Base-by-base conservation (phyloP, 164 flowering plant genomes). In the Nymphaea thermarum region DNA sequence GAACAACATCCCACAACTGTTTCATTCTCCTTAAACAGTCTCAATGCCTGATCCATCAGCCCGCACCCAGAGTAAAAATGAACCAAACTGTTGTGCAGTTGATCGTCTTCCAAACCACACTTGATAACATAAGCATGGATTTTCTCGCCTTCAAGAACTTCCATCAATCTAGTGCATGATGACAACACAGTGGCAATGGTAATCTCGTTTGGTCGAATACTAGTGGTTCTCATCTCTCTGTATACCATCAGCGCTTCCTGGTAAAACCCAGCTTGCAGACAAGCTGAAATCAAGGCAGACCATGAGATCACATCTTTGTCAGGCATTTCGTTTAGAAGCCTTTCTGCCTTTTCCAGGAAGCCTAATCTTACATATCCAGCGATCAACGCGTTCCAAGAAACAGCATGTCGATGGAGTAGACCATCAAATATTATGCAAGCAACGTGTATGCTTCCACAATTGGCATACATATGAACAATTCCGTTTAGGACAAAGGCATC, bases 361-460 rank as follows among this genome's bases (percentile, higher is more conserved):
- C 98, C 96, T 53, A 88, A 87, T 83, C 85, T 79, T 36, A 86
- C 88, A 16, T 89, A 80, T 69, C 93, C 96, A 53, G 80, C 71
- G 12, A 88, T 77, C 85, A 92, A 70, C 4, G 96, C 94, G 73
- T 92, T 92, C 98, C 98, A 90, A 2, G 94, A 79, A 69, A 69
- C 79, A 68, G 87, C 67, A 43, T 77, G 82, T 80, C 78, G 87
- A 8, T 71, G 76, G 2, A 47, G 43, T 67, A 83, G 74, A 1
- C 78, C 71, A 64, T 85, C 84, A 43, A 89, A 90, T 0, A 88
- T 63, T 17, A 76, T 57, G 41, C 72, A 64, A 3, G 68, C 72
- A 70, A 65, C 66, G 53, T 18, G 45, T 5, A 74, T 65, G 14
- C 64, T 65, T 43, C 80, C 72, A 3, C 2, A 45, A 60, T 69